Conservation (phyloP, 371 early-diverging fungal species). For the Funneliformis caledonium region DNA sequence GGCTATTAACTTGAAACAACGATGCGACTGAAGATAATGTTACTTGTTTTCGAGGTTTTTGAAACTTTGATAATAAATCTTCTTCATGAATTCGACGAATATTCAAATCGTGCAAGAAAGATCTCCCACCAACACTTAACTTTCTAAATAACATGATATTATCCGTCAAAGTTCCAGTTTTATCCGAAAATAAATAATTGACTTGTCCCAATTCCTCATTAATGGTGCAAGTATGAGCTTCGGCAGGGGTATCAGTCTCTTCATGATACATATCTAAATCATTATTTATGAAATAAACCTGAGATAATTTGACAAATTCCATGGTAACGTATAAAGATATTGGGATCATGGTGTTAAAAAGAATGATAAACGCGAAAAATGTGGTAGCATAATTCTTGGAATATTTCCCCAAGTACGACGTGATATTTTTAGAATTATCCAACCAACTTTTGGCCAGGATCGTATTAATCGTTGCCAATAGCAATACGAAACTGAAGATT, state of each 20-base stretch:
- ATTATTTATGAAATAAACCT: conserved; percentile 78
- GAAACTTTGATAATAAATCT: conserved; percentile 56
- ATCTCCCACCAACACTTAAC: conserved; percentile 71
- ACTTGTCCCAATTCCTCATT: conserved; percentile 94
- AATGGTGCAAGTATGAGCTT: conserved; percentile 79
- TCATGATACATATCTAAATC: conserved; percentile 80
- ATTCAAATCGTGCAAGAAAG: conserved; percentile 62
- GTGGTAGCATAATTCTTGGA: conserved; percentile 47
- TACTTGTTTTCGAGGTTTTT: conserved; percentile 47
- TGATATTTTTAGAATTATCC: conserved; percentile 25
- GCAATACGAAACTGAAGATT: conserved; percentile 63
- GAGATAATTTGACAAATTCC: conserved; percentile 69
- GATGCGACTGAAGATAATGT: conserved; percentile 40
- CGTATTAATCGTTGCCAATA: conserved; percentile 54
- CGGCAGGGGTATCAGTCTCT: conserved; percentile 71
- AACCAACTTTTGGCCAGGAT: conserved; percentile 47
- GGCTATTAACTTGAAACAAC: not conserved
- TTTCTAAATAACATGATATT: conserved; percentile 92
- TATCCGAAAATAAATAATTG: conserved; percentile 91
- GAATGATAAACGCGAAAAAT: conserved; percentile 73
- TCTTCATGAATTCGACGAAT: conserved; percentile 47
- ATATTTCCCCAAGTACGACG: conserved; percentile 43
- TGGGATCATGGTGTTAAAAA: conserved; percentile 84
- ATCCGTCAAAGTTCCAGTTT: conserved; percentile 96
- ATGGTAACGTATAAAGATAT: conserved; percentile 72